Evolutionary conservation across 108 stramenopile species (phyloP).

Genomic region (Skeletonema potamos): DNA sequence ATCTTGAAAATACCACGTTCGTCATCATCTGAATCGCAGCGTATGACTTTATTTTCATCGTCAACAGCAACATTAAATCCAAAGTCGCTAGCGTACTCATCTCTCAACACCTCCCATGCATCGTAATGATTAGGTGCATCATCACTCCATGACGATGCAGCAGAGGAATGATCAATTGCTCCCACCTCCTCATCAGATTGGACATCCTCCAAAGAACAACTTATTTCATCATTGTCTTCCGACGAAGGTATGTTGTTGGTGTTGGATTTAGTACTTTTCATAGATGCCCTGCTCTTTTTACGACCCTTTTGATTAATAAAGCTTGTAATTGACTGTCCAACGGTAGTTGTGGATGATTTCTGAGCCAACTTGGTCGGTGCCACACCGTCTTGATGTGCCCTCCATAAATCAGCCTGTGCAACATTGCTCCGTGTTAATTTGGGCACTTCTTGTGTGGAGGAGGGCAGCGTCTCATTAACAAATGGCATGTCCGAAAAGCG

Average conservation of each 20-base stretch:
- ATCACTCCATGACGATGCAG: conserved; percentile 37
- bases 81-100: conserved; percentile 76
- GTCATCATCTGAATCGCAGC: conserved; percentile 7
- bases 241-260: not conserved
- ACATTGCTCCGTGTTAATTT: conserved; percentile 4
- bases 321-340: not conserved
- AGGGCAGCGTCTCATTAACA: not conserved
- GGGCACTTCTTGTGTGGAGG: not conserved
- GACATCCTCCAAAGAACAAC: conserved; percentile 8
- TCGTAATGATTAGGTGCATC: conserved; percentile 53
- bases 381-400: conserved; percentile 33
- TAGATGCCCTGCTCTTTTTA: not conserved
- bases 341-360: not conserved
- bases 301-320: not conserved
- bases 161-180: conserved; percentile 20
- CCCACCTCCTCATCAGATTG: conserved; percentile 34
- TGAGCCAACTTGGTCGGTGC: conserved; percentile 3
- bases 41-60: conserved; percentile 16
- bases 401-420: conserved; percentile 22
- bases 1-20: conserved; percentile 54
- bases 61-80: conserved; percentile 65
- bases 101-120: conserved; percentile 71
- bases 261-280: not conserved
- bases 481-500: not conserved
- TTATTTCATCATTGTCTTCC: conserved; percentile 3